Percentiles rank a stretch among this genome's conserved stretches.
These are phyloP conservation scores for Arabidopsis suecica DNA, from an alignment of 345 rosid genomes.

Conservation along the genomic window DNA sequence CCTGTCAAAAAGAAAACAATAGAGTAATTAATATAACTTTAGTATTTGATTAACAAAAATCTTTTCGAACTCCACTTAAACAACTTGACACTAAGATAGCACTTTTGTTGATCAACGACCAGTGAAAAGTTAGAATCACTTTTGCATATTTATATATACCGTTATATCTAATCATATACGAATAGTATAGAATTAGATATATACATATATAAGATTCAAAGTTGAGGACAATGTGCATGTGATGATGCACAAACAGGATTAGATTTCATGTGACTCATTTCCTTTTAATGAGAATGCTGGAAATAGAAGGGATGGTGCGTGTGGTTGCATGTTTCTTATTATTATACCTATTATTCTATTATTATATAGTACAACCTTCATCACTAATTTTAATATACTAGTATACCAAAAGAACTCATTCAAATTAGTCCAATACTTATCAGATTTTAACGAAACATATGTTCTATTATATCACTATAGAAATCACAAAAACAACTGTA, in stretches of 20 bases:
- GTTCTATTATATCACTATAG: too few species aligned
- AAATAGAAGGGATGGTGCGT: conserved; percentile 47
- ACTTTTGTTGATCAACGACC: conserved; percentile 10
- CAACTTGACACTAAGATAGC: conserved; percentile 6
- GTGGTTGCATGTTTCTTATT: conserved; percentile 36
- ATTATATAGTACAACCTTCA: conserved; percentile 14
- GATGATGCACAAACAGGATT: conserved; percentile 56
- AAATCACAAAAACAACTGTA: too few species aligned
- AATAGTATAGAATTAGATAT: background rate
- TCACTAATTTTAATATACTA: conserved; percentile 13
- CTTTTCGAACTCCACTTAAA: background rate
- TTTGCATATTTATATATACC: conserved; percentile 31
- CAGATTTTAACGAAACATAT: too few species aligned
- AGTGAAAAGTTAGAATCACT: conserved; percentile 23
- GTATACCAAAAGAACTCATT: conserved; percentile 11
- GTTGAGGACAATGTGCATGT: conserved; percentile 58
- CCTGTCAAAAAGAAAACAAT: conserved; percentile 46
- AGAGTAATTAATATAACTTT: background rate
- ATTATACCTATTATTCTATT: conserved; percentile 2
- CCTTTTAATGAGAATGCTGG: conserved; percentile 40
- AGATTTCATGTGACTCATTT: conserved; percentile 61
- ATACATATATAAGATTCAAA: conserved; percentile 27
- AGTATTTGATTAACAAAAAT: background rate
- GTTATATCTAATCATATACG: background rate
- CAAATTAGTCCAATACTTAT: conserved; percentile 24